Evolutionary conservation across 305 asterid genomes (phyloP), one percentile per base, ranked within the genome.

Genomic region (Euphrasia arctica): DNA sequence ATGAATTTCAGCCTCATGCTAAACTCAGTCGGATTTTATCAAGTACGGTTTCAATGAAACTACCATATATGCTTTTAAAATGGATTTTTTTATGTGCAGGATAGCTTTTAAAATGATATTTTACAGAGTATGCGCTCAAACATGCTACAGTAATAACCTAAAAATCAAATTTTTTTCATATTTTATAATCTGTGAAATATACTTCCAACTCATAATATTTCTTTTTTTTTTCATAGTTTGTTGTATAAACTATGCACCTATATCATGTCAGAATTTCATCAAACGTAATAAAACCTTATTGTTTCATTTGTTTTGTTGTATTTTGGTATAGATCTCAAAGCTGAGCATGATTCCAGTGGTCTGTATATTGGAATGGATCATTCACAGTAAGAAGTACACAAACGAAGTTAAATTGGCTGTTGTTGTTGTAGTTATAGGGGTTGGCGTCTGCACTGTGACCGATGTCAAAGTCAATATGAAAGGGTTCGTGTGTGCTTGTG

Each of bases 331-430:
- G 97, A 91, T 91, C 72, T 91, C 97, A 64, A 91, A 91, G 77
- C 73, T 91, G 85, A 91, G 96, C 85, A 91, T 91, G 96, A 91
- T 91, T 76, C 97, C 97, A 1, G 97, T 91, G 71, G 97, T 91
- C 51, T 91, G 97, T 59, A 57, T 88, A 14, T 75, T 91, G 97
- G 97, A 91, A 75, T 91, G 96, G 96, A 79, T 91, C 76, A 82
- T 91, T 70, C 97, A 91, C 31, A 91, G 60, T 70, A 91, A 91
- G 82, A 82, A 81, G 54, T 91, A 84, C 82, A 18, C 93, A 4
- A 86, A 67, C 60, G 95, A 91, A 79, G 96, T 91, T 72, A 91
- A 91, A 74, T 60, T 83, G 70, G 56, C 97, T 18, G 97, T 91
- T 54, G 80, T 91, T 74, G 92, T 88, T 64, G 97, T 91, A 68